Conservation (phyloP, 768 basidiomycete species). For the Lentinula edodes region DNA sequence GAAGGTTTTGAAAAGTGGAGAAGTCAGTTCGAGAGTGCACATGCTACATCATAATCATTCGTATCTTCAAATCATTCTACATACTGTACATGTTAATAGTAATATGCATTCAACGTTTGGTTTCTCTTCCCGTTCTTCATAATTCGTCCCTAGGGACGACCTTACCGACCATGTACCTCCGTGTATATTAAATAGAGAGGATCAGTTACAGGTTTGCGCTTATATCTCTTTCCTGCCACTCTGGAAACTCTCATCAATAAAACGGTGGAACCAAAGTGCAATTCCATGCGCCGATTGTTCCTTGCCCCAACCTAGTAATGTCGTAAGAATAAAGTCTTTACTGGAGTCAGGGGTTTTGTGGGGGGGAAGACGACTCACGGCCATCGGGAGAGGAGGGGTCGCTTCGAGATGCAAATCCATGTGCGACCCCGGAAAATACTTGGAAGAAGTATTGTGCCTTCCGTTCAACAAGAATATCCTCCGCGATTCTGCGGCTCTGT, state of each 20-base stretch:
- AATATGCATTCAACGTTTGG: background rate
- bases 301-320: constrained; percentile 48
- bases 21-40: constrained; percentile 26
- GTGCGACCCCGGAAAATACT: constrained; percentile 44
- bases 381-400: constrained; percentile 33
- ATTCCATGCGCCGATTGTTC: constrained; percentile 51
- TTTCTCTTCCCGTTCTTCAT: too few species aligned
- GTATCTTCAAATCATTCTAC: background rate
- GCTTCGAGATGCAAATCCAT: constrained; percentile 47
- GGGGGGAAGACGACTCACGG: constrained; percentile 21
- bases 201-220: background rate
- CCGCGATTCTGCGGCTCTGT: constrained; percentile 47
- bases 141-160: too few species aligned
- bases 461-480: constrained; percentile 46
- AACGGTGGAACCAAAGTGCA: constrained; percentile 13
- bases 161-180: too few species aligned
- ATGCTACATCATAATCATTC: constrained; percentile 6
- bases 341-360: too few species aligned
- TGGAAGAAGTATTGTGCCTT: constrained; percentile 54
- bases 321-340: background rate
- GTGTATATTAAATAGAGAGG: background rate
- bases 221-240: background rate
- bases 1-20: constrained; percentile 33
- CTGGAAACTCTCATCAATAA: background rate
- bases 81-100: background rate